Evolutionary conservation across 257 asterid species (phyloP), one percentile per base, ranked within the genome.

Genomic region (Solanum corneliomulleri): DNA sequence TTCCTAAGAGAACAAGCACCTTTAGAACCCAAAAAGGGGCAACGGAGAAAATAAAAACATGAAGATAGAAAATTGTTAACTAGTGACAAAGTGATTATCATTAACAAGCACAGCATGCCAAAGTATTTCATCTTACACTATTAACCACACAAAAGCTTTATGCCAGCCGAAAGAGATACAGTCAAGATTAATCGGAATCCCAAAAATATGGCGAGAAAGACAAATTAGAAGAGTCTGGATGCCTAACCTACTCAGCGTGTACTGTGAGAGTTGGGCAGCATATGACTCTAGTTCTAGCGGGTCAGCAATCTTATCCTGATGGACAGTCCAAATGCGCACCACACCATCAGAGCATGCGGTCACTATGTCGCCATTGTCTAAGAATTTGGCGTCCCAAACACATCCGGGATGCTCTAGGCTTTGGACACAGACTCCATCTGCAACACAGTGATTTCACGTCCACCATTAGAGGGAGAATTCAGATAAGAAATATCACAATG

Each of bases 341-440:
- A 96, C 74, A 56, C 99, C 98, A 90, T 95, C 99, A 87, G 99
- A 97, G 90, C 99, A 97, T 89, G 99, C 99, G 37, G 98, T 97
- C 82, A 91, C 98, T 86, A 97, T 92, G 90, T 97, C 95, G 2
- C 99, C 98, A 90, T 92, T 97, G 90, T 90, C 98, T 93, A 97
- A 87, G 91, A 97, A 96, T 85, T 97, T 97, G 90, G 94, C 93
- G 91, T 97, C 99, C 99, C 99, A 97, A 75, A 97, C 98, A 89
- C 99, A 97, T 35, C 99, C 99, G 88, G 99, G 99, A 88, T 97
- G 99, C 89, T 95, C 99, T 90, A 97, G 93, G 91, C 94, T 96
- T 90, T 97, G 99, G 83, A 96, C 90, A 91, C 99, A 97, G 87
- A 89, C 92, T 85, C 99, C 99, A 95, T 96, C 99, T 97, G 91